Percentiles rank a stretch among this genome's conserved stretches.
These are phyloP conservation scores for Cryphonectria naterciae DNA, from an alignment of 2,329 filamentous ascomycete species.

Conservation along the genomic window DNA sequence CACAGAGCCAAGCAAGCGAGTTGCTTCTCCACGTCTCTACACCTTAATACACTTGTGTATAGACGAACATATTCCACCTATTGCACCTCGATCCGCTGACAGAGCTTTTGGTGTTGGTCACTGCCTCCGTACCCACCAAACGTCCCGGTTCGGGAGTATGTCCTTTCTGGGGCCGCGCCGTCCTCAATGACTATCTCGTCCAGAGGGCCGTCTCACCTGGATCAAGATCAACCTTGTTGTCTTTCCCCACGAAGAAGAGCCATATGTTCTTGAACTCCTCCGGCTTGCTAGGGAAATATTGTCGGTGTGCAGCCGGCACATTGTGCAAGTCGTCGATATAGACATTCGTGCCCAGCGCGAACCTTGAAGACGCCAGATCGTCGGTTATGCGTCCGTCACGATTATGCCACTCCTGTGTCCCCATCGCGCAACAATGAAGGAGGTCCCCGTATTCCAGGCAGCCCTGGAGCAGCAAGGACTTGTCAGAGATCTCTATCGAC, in stretches of 20 bases:
- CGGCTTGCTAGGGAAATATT: background rate
- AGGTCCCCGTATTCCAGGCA: background rate
- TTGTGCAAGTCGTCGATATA: background rate
- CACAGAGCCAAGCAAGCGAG: background rate
- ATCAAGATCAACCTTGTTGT: background rate
- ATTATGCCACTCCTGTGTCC: background rate
- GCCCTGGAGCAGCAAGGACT: background rate
- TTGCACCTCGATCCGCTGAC: background rate
- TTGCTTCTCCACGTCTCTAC: background rate
- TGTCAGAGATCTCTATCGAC: background rate
- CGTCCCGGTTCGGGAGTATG: background rate
- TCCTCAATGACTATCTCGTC: background rate
- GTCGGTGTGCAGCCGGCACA: background rate
- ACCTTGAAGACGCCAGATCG: background rate
- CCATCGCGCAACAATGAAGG: background rate
- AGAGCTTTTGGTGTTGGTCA: background rate
- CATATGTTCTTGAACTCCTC: background rate
- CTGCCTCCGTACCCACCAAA: background rate
- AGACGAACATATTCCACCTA: background rate
- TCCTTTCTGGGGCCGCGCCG: background rate
- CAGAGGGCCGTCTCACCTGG: background rate
- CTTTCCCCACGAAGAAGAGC: background rate
- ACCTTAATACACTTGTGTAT: no score
- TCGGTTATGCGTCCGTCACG: background rate
- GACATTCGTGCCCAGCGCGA: background rate